A percentile compares a stretch with the other conserved stretches of the same genome.
Conservation (phyloP, 2,329 filamentous ascomycete species). For the Canariomyces notabilis region DNA sequence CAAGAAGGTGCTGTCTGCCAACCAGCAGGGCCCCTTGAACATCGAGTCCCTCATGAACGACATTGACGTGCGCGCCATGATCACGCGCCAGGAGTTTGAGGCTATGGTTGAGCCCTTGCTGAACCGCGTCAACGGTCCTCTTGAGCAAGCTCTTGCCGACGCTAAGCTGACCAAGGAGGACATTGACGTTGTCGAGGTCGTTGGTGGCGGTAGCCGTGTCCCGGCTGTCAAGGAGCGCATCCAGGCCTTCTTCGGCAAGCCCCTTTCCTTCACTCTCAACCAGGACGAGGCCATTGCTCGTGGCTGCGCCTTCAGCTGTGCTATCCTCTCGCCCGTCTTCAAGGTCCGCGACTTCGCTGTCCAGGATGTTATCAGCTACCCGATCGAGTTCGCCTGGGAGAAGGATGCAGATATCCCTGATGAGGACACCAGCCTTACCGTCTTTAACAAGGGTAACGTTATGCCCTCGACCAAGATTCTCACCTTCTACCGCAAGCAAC, state of each 20-base stretch:
- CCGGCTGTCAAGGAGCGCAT: constrained; percentile 88
- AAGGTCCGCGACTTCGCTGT: constrained; percentile 96
- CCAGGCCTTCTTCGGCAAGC: constrained; percentile 86
- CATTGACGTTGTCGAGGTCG: constrained; percentile 88
- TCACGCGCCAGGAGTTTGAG: constrained; percentile 94
- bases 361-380: constrained; percentile 96
- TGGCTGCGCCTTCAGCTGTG: constrained; percentile 95
- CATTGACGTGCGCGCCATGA: constrained; percentile 79
- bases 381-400: constrained; percentile 98
- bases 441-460: constrained; percentile 95
- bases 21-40: constrained; percentile 86
- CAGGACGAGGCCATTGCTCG: constrained; percentile 95
- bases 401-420: constrained; percentile 97
- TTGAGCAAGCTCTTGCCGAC: constrained; percentile 91
- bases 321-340: constrained; percentile 95
- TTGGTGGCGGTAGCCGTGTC: constrained; percentile 91
- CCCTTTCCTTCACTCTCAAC: constrained; percentile 92
- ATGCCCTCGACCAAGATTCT: constrained; percentile 98
- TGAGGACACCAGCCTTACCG: constrained; percentile 93
- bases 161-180: constrained; percentile 87
- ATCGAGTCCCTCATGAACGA: constrained; percentile 99
- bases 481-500: constrained; percentile 97
- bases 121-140: constrained; percentile 62
- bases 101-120: constrained; percentile 82
- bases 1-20: constrained; percentile 97